Evolutionary conservation across 805 yeast species (phyloP), one percentile per base, ranked within the genome.

Genomic region (Metschnikowia kunwiensis): DNA sequence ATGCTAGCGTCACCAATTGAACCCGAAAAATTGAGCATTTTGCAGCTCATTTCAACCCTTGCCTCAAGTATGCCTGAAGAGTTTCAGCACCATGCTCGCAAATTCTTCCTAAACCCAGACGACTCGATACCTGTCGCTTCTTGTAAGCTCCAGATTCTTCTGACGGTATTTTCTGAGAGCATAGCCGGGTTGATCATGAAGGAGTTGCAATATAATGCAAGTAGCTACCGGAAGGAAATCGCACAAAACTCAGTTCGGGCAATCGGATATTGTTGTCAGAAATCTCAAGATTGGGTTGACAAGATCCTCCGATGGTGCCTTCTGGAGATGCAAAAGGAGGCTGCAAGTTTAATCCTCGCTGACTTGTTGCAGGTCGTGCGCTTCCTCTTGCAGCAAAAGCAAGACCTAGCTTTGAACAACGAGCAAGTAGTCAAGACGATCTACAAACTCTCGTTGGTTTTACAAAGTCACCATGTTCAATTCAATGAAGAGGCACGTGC

Each of bases 321-420:
- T 43, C 57, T 54, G 16, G 66, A 79, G 50, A 61, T 80, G 51
- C 60, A 59, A 25, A 51, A 42, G 4, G 35, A 40, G 5, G 17
- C 41, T 7, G 36, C 47, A 10, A 11, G 23, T 5, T 34, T 25
- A 5, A 56, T 82, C 5, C 67, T 78, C 27, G 74, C 78, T 36
- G 93, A 86, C 49, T 69, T 82, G 34, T 70, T 89, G 4, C 77
- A 85, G 5, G 86, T 87, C 2, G 70, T 89, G 5, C 66, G 96
- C 30, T 76, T 73, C 44, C 60, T 88, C 43, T 76, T 88, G 24
- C 94, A 86, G 54, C 74, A 72, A 23, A 63, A 44, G 66, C 51
- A 51, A 44, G 52, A 43, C 19, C 17, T 26, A n/a, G 37, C 27
- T 1, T 26, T 34, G 6, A 68, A 64, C 14, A 29, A 20, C 6